phyloP scores from a whole-genome alignment of 2,329 filamentous ascomycete genomes.

The Aspergillus intermedius region DNA sequence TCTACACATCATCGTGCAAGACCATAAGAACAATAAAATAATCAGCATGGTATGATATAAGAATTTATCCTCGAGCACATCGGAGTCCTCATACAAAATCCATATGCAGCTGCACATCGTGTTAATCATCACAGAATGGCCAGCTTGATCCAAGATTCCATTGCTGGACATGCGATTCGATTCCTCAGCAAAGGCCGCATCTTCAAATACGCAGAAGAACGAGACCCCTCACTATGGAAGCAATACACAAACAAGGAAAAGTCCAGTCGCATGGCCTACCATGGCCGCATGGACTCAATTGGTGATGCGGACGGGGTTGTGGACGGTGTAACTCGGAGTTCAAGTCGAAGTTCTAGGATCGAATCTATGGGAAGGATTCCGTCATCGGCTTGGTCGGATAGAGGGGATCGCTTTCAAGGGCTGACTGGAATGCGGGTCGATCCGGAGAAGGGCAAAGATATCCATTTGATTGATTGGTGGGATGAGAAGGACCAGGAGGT shows the following conservation, averaged over 20 bases:
- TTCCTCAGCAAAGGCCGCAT: slow-evolving; percentile 31
- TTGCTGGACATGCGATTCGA: slow-evolving; percentile 37
- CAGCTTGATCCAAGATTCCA: slow-evolving; percentile 41
- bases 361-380: slow-evolving; percentile 5
- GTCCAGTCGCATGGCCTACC: slow-evolving; percentile 41
- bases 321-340: too few species aligned
- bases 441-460: slow-evolving; percentile 47
- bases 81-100: too few species aligned
- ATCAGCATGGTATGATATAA: too few species aligned
- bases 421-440: slow-evolving; percentile 41
- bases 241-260: slow-evolving; percentile 46
- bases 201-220: slow-evolving; percentile 40
- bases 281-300: slow-evolving; percentile 29
- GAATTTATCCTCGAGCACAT: background rate
- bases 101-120: too few species aligned
- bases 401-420: slow-evolving; percentile 26
- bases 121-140: slow-evolving; percentile 15
- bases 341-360: background rate
- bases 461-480: slow-evolving; percentile 48
- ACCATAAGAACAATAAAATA: too few species aligned
- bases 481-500: slow-evolving; percentile 40
- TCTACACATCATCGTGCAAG: background rate
- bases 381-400: slow-evolving; percentile 12
- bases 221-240: slow-evolving; percentile 45
- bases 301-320: slow-evolving; percentile 24